phyloP scores from a whole-genome alignment of 805 yeast species.

The Peterozyma xylosa region DNA sequence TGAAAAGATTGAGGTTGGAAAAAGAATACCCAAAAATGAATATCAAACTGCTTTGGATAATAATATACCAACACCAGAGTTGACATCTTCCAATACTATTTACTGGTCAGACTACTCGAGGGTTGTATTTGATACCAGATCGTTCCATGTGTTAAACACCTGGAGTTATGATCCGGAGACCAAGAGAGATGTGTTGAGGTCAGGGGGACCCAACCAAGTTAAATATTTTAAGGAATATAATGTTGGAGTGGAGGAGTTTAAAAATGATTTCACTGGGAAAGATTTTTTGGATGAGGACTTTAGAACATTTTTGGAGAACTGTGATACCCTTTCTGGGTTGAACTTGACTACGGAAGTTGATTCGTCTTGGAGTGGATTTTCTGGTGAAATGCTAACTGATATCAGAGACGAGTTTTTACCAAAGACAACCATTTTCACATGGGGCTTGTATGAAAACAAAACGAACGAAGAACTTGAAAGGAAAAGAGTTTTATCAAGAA shows the following conservation, averaged over 20 bases:
- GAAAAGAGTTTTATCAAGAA: constrained; percentile 27
- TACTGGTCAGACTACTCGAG: constrained; percentile 82
- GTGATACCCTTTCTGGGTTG: constrained; percentile 70
- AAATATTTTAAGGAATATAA: constrained; percentile 38
- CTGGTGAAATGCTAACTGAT: constrained; percentile 40
- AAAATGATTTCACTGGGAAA: constrained; percentile 22
- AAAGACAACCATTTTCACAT: constrained; percentile 35
- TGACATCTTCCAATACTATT: constrained; percentile 33
- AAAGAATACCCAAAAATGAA: constrained; percentile 36
- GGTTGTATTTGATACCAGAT: constrained; percentile 56
- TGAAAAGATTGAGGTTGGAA: constrained; percentile 24
- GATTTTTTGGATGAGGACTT: constrained; percentile 55
- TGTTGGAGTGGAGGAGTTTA: constrained; percentile 58
- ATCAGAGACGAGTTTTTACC: constrained; percentile 66
- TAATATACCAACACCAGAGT: constrained; percentile 22
- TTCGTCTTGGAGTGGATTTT: constrained; percentile 80
- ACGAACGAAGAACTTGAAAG: constrained; percentile 16
- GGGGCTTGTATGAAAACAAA: constrained; percentile 30
- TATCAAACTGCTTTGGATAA: constrained; percentile 62
- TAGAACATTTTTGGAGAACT: constrained; percentile 59
- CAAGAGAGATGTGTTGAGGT: constrained; percentile 17
- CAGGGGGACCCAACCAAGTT: constrained; percentile 16
- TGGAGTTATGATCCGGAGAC: constrained; percentile 48
- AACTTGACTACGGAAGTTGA: constrained; percentile 66
- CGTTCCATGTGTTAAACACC: constrained; percentile 43